These are phyloP conservation scores for Breynia disticha DNA, from an alignment of 441 rosid species.

Conservation along the genomic window DNA sequence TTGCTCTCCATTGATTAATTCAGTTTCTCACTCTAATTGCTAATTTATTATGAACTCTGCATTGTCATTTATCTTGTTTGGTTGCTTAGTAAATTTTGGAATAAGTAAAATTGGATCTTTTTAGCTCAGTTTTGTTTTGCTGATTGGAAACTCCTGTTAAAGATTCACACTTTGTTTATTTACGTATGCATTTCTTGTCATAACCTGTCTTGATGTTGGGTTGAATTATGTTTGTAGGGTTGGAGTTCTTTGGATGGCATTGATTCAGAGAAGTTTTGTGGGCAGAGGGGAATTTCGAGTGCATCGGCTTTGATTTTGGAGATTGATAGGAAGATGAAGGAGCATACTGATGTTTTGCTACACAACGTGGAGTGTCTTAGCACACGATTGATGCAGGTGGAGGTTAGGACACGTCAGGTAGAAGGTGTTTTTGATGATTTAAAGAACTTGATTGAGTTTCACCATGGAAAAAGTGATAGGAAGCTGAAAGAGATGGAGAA, in stretches of 20 bases:
- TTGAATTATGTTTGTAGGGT: slow-evolving; percentile 17
- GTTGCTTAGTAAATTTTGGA: too few relatives aligned
- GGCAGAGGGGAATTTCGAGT: slow-evolving; percentile 11
- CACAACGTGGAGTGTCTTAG: slow-evolving; percentile 34
- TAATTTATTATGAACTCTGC: too few relatives aligned
- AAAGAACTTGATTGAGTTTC: slow-evolving; percentile 27
- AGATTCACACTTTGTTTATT: too few relatives aligned
- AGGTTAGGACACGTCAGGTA: slow-evolving; percentile 27
- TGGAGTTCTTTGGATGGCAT: slow-evolving; percentile 15
- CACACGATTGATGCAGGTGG: slow-evolving; percentile 39
- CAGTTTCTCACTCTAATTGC: background rate
- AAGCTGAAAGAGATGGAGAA: slow-evolving; percentile 39
- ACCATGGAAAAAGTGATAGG: slow-evolving; percentile 35
- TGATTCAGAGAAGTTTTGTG: slow-evolving; percentile 13
- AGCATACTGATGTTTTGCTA: slow-evolving; percentile 30
- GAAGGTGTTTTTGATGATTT: slow-evolving; percentile 35
- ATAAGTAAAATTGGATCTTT: too few relatives aligned
- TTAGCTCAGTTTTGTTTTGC: too few relatives aligned
- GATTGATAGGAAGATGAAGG: slow-evolving; percentile 40
- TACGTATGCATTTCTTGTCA: too few relatives aligned
- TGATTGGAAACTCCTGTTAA: too few relatives aligned
- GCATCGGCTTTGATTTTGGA: slow-evolving; percentile 25
- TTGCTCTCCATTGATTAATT: background rate
- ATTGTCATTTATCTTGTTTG: too few relatives aligned
- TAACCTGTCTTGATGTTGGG: background rate